Base-by-base conservation (phyloP, 805 yeast genomes). In the Suhomyces emberorum region DNA sequence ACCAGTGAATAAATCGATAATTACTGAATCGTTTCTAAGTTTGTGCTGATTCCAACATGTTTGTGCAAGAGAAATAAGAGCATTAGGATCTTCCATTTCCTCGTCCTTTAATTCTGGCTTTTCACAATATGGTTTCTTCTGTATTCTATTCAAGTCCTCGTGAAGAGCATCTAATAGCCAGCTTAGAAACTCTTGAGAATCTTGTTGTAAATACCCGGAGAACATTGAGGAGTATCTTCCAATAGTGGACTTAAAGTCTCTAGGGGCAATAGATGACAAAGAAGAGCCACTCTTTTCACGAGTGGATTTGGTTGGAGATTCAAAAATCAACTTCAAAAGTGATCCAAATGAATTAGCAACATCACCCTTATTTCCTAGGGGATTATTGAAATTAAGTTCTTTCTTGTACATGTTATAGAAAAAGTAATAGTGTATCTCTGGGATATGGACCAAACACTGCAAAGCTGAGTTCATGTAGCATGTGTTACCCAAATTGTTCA, bases 401-500 rank as follows among this genome's bases (percentile, higher is more conserved):
- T 58, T 56, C 44, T 72, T 68, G 54, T 67, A 84, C 11, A 75
- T 65, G 37, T 76, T 74, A 50, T 73, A 76, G 24, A 81, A 61
- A 50, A 91, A 93, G 54, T 88, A 91, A 28, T 78, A 71, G 7
- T 81, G 76, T 17, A 93, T 59, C 56, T 88, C 96, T 1, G 95
- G 95, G 9, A 89, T 72, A 53, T 91, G 98, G 0, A 78, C 74
- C 28, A 91, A 63, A 52, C 97, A 91, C 54, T 93, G 98, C 30
- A 91, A 62, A 0, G 96, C 96, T 7, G 95, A 85, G 57, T 88
- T 88, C 97, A 89, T 88, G 57, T 88, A 89, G 58, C 97, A 89
- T 0, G 95, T 81, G 55, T 89, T 89, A 2, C 97, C 97, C 42
- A 88, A 63, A 52, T 87, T 89, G 35, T 57, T 71, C 64, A 52